Conservation (phyloP, 768 basidiomycete genomes). For the Russula vinacea region DNA sequence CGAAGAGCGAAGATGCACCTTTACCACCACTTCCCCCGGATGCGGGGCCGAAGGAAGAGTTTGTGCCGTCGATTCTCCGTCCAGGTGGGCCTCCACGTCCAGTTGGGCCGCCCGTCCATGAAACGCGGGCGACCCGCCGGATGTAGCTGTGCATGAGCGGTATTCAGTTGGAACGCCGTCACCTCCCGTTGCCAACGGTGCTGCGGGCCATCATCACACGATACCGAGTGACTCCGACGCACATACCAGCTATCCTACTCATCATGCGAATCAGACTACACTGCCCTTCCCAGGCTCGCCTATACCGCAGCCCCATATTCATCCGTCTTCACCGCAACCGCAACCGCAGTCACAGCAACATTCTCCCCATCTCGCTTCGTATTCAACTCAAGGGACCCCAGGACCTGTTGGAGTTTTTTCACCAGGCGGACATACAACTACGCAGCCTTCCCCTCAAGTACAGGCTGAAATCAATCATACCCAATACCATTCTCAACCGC, state of each 20-base stretch:
- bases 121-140: not conserved
- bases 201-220: not conserved
- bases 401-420: not conserved
- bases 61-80: constrained; percentile 19
- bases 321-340: not conserved
- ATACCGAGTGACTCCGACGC: not conserved
- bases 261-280: constrained; percentile 1
- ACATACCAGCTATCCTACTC: not conserved
- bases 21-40: constrained; percentile 18
- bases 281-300: not conserved
- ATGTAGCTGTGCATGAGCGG: constrained; percentile 4
- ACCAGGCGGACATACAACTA: constrained; percentile 1
- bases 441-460: constrained; percentile 19
- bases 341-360: not conserved
- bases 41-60: constrained; percentile 15
- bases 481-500: not conserved
- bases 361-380: not conserved
- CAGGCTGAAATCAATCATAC: constrained; percentile 11
- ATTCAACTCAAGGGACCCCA: not conserved
- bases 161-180: not conserved
- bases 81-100: constrained; percentile 18
- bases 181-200: not conserved
- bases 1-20: constrained; percentile 9
- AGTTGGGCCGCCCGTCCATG: not conserved
- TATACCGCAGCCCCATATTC: not conserved